phyloP scores from a whole-genome alignment of 495 filamentous ascomycete genomes.

The Geoglossum glabrum region DNA sequence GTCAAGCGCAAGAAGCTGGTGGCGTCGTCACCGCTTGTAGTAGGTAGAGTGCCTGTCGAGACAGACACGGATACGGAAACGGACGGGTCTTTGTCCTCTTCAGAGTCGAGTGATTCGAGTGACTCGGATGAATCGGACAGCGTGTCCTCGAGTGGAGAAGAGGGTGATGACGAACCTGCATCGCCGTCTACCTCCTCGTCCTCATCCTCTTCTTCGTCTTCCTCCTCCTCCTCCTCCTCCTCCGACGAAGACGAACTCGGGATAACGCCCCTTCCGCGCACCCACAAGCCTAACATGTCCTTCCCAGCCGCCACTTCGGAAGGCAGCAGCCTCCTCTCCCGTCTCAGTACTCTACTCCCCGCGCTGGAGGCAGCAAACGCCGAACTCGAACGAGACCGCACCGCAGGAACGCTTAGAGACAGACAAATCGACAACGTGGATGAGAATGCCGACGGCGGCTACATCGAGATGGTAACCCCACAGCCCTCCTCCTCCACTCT shows the following conservation, averaged over 20 bases:
- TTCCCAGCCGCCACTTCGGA: neutral
- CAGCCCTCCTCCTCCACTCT: neutral
- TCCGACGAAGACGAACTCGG: neutral
- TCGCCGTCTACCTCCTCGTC: neutral
- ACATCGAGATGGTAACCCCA: slow-evolving; percentile 9
- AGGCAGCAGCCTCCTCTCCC: neutral
- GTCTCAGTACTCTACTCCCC: slow-evolving; percentile 6
- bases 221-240: neutral
- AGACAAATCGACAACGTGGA: slow-evolving; percentile 6
- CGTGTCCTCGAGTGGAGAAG: neutral
- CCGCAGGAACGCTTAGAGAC: slow-evolving; percentile 1
- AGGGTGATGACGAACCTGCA: neutral
- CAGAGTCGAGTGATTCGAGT: neutral
- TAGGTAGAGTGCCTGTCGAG: neutral
- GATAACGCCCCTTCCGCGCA: neutral
- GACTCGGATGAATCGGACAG: neutral
- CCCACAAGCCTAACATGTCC: neutral
- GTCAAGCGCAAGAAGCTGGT: neutral
- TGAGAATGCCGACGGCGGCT: slow-evolving; percentile 2
- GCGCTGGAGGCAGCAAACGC: slow-evolving; percentile 5
- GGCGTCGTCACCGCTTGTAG: neutral
- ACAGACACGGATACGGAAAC: neutral
- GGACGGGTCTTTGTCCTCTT: neutral
- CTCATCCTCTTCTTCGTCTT: neutral
- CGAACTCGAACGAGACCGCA: slow-evolving; percentile 6